phyloP scores from a whole-genome alignment of 75 land plant genomes.

The Ceratopteris richardii region DNA sequence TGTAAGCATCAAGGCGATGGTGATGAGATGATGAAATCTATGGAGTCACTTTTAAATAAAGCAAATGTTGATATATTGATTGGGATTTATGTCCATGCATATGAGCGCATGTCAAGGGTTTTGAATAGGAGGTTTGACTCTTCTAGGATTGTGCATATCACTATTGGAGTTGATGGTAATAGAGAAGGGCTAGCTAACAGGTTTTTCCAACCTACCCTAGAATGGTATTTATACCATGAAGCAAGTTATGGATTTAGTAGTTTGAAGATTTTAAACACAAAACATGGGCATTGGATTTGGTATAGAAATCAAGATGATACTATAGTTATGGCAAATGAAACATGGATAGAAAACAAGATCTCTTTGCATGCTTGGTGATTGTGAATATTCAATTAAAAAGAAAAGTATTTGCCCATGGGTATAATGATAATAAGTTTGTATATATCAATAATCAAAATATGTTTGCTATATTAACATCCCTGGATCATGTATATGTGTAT shows the following conservation, averaged over 20 bases:
- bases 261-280: slow-evolving; percentile 67
- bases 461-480: no score
- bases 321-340: slow-evolving; percentile 46
- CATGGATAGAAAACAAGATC: slow-evolving; percentile 46
- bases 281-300: slow-evolving; percentile 96
- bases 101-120: no score
- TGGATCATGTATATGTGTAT: no score
- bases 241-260: slow-evolving; percentile 98
- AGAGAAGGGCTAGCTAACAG: slow-evolving; percentile 84
- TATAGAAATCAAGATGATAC: slow-evolving; percentile 91
- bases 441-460: no score
- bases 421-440: no score
- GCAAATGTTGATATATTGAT: slow-evolving; percentile 61
- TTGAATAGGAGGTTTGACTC: slow-evolving; percentile 28
- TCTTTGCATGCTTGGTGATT: no score
- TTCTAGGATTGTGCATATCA: slow-evolving; percentile 69
- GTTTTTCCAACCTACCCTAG: slow-evolving; percentile 58
- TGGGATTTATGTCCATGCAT: no score
- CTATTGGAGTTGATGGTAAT: slow-evolving; percentile 83
- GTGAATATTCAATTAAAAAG: no score
- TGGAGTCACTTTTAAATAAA: slow-evolving; percentile 52
- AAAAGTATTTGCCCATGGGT: no score
- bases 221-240: slow-evolving; percentile 86
- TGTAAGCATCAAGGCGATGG: slow-evolving; percentile 67
- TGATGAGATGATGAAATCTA: slow-evolving; percentile 58